Conservation (phyloP, 768 basidiomycete genomes). For the Mycena floridula region DNA sequence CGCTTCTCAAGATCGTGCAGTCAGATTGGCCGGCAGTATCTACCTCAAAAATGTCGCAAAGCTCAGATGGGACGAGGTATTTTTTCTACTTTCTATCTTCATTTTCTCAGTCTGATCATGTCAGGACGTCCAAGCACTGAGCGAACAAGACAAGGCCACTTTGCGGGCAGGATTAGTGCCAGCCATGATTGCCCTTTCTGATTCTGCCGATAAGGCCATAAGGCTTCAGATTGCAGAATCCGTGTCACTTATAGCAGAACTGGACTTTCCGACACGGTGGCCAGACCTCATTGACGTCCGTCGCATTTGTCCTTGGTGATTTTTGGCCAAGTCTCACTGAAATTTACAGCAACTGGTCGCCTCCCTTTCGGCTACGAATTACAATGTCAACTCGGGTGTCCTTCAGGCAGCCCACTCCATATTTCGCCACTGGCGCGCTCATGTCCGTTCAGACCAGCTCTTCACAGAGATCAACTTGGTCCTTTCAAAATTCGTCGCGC, state of each 20-base stretch:
- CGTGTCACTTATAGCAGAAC: slow-evolving; percentile 83
- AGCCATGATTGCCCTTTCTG: slow-evolving; percentile 84
- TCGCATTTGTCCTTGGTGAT: slow-evolving; percentile 10
- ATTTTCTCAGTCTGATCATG: slow-evolving; percentile 6
- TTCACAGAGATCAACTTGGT: slow-evolving; percentile 92
- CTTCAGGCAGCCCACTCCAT: slow-evolving; percentile 95
- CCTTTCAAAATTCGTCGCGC: slow-evolving; percentile 71
- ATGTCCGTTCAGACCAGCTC: slow-evolving; percentile 80
- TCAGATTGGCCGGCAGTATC: slow-evolving; percentile 79
- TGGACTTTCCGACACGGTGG: slow-evolving; percentile 91
- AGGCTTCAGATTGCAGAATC: slow-evolving; percentile 90
- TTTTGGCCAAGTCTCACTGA: slow-evolving; percentile 4
- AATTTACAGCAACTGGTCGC: slow-evolving; percentile 78
- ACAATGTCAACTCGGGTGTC: slow-evolving; percentile 83
- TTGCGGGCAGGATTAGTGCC: slow-evolving; percentile 79
- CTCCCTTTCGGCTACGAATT: slow-evolving; percentile 76
- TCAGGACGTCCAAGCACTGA: slow-evolving; percentile 69
- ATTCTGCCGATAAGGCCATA: slow-evolving; percentile 62
- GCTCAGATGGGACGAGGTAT: slow-evolving; percentile 82
- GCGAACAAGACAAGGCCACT: slow-evolving; percentile 62
- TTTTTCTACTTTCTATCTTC: slow-evolving; percentile 16
- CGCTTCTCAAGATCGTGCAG: slow-evolving; percentile 55
- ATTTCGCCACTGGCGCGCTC: slow-evolving; percentile 89
- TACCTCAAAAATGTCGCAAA: slow-evolving; percentile 92
- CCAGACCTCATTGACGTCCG: slow-evolving; percentile 84